Conservation (phyloP, 768 basidiomycete species). For the Coprinellus micaceus region DNA sequence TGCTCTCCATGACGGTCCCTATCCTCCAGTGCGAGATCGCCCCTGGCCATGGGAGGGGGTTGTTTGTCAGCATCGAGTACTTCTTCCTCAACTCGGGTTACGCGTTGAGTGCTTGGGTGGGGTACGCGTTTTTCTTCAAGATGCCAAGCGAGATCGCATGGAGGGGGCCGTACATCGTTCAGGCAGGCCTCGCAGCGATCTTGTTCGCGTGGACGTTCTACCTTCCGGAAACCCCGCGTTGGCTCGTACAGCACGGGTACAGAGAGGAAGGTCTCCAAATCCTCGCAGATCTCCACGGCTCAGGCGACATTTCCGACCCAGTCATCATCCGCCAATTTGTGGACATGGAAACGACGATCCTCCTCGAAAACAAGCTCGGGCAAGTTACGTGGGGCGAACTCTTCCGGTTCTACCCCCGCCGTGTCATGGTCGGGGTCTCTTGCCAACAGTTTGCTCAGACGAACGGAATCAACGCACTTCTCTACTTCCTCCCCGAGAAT, state of each 20-base stretch:
- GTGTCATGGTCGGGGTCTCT: slow-evolving; percentile 47
- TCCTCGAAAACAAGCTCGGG: slow-evolving; percentile 26
- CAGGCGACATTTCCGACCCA: slow-evolving; percentile 41
- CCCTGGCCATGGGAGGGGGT: slow-evolving; percentile 44
- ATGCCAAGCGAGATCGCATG: slow-evolving; percentile 48
- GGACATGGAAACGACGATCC: slow-evolving; percentile 35
- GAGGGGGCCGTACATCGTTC: slow-evolving; percentile 54
- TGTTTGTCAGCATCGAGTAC: slow-evolving; percentile 53
- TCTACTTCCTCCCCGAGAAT: slow-evolving; percentile 55
- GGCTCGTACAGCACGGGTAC: slow-evolving; percentile 53
- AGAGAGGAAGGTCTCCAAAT: slow-evolving; percentile 44
- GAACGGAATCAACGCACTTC: slow-evolving; percentile 55
- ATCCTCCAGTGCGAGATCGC: slow-evolving; percentile 48
- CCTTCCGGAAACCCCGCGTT: slow-evolving; percentile 51
- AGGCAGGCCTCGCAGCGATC: slow-evolving; percentile 46
- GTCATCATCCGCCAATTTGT: slow-evolving; percentile 44
- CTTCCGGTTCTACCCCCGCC: slow-evolving; percentile 47
- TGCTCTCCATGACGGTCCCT: slow-evolving; percentile 50
- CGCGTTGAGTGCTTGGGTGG: slow-evolving; percentile 46
- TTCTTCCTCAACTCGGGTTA: slow-evolving; percentile 50
- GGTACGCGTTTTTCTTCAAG: slow-evolving; percentile 45
- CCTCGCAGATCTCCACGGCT: slow-evolving; percentile 56
- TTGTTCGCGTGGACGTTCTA: slow-evolving; percentile 45
- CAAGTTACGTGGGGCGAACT: slow-evolving; percentile 44
- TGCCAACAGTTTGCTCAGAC: slow-evolving; percentile 55